Evolutionary conservation across 1,284 basidiomycete species (phyloP), one percentile per base, ranked within the genome.

Genomic region (Caloboletus firmus): DNA sequence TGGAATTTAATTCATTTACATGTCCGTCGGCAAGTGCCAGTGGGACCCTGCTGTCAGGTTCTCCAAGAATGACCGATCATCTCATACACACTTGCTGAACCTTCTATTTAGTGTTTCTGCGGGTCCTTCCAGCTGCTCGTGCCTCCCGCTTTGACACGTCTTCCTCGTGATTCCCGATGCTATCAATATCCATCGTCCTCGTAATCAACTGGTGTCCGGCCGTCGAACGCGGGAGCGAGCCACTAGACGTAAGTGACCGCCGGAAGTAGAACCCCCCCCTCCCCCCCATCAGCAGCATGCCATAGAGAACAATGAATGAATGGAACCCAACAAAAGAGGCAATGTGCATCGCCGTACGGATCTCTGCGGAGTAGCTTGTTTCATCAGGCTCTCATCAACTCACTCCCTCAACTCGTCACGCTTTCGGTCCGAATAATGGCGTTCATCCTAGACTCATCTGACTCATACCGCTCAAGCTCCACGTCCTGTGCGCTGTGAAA

Each of bases 181-280:
- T 59, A 64, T 66, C 67, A 61, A 60, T 65, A 58, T 51, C 54
- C 51, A 45, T 47, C n/a, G 12, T n/a, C n/a, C n/a, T 53, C 51
- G 49, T 49, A 59, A 56, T 55, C 53, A 44, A 47, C 24, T 37
- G 18, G 36, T 56, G 30, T 52, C 52, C 56, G 54, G 54, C 64
- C 67, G 56, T 67, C 44, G 47, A 59, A 56, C 63, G 58, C 69
- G 66, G 66, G 57, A 72, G 66, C 66, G 66, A 68, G 63, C 57
- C 55, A 60, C 57, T 44, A 54, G 58, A 68, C 67, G 68, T 68
- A 68, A 68, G 61, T 68, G 65, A 67, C 65, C 57, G 40, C 52
- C 64, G 59, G 57, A 60, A 66, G 49, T 55, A 59, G 64, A 52
- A 55, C 56, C 67, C 49, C 49, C n/a, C n/a, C n/a, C n/a, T n/a